Conservation (phyloP, 1,139 yeast species). For the Debaryomyces nepalensis region DNA sequence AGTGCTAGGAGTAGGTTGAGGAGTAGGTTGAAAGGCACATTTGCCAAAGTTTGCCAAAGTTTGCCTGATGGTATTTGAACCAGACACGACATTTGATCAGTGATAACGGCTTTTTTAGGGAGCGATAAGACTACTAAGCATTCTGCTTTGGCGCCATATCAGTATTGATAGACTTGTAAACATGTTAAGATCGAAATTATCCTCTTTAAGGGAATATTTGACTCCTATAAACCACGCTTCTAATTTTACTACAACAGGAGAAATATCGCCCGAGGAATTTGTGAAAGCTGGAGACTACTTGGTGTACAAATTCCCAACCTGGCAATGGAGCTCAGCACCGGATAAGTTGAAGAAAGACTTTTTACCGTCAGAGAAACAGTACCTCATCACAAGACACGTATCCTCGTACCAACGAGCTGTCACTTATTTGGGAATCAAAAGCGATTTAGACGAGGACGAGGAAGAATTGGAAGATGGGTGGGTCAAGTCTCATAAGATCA, state of each 20-base stretch:
- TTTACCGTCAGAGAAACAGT: constrained; percentile 86
- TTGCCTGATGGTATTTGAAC: too few species aligned
- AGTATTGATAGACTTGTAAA: too few species aligned
- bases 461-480: constrained; percentile 60
- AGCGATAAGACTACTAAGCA: too few species aligned
- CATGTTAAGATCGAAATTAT: constrained; percentile 72
- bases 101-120: constrained; percentile 1
- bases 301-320: constrained; percentile 90
- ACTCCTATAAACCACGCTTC: constrained; percentile 89
- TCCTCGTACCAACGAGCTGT: constrained; percentile 82
- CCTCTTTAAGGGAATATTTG: constrained; percentile 86
- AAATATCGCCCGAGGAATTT: constrained; percentile 92
- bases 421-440: constrained; percentile 51
- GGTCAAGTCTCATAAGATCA: constrained; percentile 39
- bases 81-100: too few species aligned
- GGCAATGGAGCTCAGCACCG: constrained; percentile 90
- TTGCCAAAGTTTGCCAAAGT: too few species aligned
- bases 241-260: constrained; percentile 83
- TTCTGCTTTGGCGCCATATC: too few species aligned
- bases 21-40: too few species aligned
- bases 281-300: constrained; percentile 92
- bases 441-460: constrained; percentile 39
- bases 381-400: constrained; percentile 82
- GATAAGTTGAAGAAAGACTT: constrained; percentile 65
- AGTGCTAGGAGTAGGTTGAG: too few species aligned